Conservation (phyloP, 2,329 filamentous ascomycete species). For the Aspergillus nomiae region DNA sequence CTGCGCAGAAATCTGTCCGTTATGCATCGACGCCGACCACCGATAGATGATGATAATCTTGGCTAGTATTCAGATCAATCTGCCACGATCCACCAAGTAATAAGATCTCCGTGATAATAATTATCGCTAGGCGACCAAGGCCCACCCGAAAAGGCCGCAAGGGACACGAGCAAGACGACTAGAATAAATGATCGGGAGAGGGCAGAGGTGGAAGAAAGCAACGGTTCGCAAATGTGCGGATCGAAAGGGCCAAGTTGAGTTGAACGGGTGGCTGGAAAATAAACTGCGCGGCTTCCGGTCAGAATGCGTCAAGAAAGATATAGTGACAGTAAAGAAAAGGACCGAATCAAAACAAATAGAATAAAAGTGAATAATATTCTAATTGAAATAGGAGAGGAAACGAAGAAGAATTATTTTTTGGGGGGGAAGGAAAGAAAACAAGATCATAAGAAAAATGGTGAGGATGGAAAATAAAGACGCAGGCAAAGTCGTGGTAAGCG, state of each 20-base stretch:
- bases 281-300: constrained; percentile 31
- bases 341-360: constrained; percentile 18
- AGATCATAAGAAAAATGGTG: constrained; percentile 20
- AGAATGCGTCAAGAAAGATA: constrained; percentile 23
- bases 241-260: constrained; percentile 33
- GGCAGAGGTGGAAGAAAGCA: constrained; percentile 24
- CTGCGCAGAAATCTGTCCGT: constrained; percentile 12
- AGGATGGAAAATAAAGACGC: constrained; percentile 19
- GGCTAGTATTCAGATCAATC: constrained; percentile 16
- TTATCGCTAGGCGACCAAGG: constrained; percentile 19
- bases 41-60: constrained; percentile 11
- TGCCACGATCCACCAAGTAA: constrained; percentile 18
- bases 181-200: constrained; percentile 21
- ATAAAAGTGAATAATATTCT: constrained; percentile 13
- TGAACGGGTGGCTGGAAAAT: constrained; percentile 35
- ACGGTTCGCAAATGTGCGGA: constrained; percentile 30
- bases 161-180: constrained; percentile 23
- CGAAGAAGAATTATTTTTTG: constrained; percentile 16
- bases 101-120: constrained; percentile 18
- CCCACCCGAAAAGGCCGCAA: constrained; percentile 22
- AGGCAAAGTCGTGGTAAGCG: constrained; percentile 15
- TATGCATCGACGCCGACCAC: constrained; percentile 14
- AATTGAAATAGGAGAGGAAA: constrained; percentile 15
- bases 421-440: constrained; percentile 18
- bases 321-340: constrained; percentile 14